Evolutionary conservation across 495 filamentous ascomycete genomes (phyloP), one percentile per base, ranked within the genome.

Genomic region (Lichina pygmaea): DNA sequence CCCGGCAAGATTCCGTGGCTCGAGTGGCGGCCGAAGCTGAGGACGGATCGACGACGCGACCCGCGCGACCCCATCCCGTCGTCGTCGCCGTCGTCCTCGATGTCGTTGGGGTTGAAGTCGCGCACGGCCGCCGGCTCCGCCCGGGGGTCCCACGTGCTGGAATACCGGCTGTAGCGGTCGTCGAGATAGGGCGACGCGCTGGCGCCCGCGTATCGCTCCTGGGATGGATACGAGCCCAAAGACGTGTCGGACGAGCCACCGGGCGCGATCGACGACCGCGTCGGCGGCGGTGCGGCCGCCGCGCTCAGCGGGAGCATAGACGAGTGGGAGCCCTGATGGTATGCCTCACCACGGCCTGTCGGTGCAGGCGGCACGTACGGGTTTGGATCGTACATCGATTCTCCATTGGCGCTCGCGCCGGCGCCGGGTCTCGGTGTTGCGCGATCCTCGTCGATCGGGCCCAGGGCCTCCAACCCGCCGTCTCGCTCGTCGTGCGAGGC

Each of bases 51-150:
- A 57, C 41, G 53, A 57, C 24, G 57, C 61, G 55, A 55, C 61
- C 50, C 48, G 65, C 51, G 51, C 59, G 24, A 24, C 24, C 30
- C 33, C 16, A 46, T 46, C 42, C 84, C 66, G 5, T 77, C 81
- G 50, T 93, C 84, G 52, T 93, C 84, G 7, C 77, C 82, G 52
- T 92, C 83, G 53, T 93, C 84, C 3, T 68, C 73, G 45, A 91
- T 85, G 2, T 76, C 75, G 49, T 78, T 71, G 0, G 83, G 82
- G 53, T 92, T 76, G 44, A 91, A 74, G 13, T 62, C 60, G 12
- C 66, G 62, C 7, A 58, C 15, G 11, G 15, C 51, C 10, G 50
- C 38, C 8, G 67, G 61, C 48, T 48, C 60, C 49, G 70, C 57
- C 47, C 52, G 56, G 46, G 60, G 65, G 57, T 72, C 70, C 54